A percentile compares a stretch with the other conserved stretches of the same genome.
These are phyloP conservation scores for Corynascus novoguineensis DNA, from an alignment of 495 filamentous ascomycete species.

Conservation along the genomic window DNA sequence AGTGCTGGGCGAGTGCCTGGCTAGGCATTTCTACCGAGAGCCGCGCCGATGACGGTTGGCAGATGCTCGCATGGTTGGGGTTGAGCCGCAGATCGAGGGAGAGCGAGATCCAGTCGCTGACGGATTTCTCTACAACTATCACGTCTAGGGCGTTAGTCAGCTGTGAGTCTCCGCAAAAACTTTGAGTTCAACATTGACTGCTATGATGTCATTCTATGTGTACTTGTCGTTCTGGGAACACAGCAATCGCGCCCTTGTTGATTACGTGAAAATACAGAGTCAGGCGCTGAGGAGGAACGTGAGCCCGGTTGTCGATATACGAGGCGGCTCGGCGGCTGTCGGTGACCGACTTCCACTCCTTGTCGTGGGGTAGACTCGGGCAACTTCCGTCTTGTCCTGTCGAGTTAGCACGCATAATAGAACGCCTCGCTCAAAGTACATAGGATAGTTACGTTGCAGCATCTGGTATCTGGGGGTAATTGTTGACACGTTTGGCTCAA, in stretches of 20 bases:
- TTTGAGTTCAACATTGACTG: background rate
- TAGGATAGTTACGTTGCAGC: no score
- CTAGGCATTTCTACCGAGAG: background rate
- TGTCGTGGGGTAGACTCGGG: no score
- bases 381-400: no score
- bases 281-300: background rate
- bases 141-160: background rate
- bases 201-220: constrained; percentile 10
- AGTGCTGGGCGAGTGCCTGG: background rate
- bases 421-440: no score
- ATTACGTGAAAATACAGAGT: no score
- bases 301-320: background rate
- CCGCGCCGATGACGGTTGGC: background rate
- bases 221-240: background rate
- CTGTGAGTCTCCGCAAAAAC: background rate
- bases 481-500: no score
- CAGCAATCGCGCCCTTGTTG: background rate
- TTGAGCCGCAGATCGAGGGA: background rate
- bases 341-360: background rate
- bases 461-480: no score
- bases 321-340: background rate
- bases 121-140: background rate
- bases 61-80: background rate
- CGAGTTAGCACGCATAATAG: no score
- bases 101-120: background rate